Base-by-base conservation (phyloP, 1,284 basidiomycete species). In the Trametes versicolor region DNA sequence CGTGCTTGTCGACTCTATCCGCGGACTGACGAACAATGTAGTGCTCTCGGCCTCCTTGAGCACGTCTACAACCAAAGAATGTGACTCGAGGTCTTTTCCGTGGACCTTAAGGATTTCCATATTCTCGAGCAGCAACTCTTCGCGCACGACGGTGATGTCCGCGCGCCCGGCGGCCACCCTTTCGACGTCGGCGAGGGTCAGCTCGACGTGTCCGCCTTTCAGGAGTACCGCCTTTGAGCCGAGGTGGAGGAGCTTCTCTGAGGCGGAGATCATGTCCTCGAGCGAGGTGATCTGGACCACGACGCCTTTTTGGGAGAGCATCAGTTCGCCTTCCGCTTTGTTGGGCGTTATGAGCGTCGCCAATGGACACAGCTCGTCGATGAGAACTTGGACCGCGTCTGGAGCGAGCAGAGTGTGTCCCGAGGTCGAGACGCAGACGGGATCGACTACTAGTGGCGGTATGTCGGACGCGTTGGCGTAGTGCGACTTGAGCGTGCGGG, bases 371-470 rank as follows among this genome's bases (percentile, higher is more conserved):
- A 98, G 79, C 13, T 89, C 83, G 0, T 77, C 63, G 12, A 88
- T 81, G 60, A 98, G 75, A 1, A 84, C 81, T 5, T 83, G 76
- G 49, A 97, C 75, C 0, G 95, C 94, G 12, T 88, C 85, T 6
- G 85, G 77, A 2, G 90, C 82, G 4, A 98, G 83, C 0, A 99
- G 83, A 9, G 85, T 86, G 71, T 97, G 94, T 2, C 96, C 96
- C 0, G 95, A 96, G 0, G 96, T 98, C 2, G 95, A 96, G 0
- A 98, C 93, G 77, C 93, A 97, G 25, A 99, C 96, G 0, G 97
- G 96, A 75, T 97, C 95, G 67, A 94, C 88, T 29, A 97, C 86
- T 19, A 95, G 78, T 12, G 85, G 85, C 0, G 87, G 87, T 2
- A 82, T 34, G 15, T 51, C 48, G 13, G 66, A 60, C 10, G 60